Evolutionary conservation across 768 basidiomycete species (phyloP), one percentile per base, ranked within the genome.

Genomic region (Erythrobasidium yunnanense): DNA sequence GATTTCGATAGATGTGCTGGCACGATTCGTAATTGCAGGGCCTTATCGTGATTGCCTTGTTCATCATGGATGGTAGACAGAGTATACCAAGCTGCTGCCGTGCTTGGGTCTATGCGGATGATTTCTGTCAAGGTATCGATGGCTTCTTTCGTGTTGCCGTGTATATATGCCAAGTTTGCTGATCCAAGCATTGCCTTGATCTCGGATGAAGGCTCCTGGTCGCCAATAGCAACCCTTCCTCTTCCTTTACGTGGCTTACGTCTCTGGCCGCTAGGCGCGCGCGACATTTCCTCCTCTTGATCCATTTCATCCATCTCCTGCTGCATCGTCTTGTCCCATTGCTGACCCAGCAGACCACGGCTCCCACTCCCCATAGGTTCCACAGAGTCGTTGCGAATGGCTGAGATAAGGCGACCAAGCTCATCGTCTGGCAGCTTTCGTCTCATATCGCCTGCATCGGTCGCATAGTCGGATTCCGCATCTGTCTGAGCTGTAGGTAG

Each of bases 61-160:
- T 90, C 88, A 33, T 84, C 81, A 73, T 90, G 86, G 71, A 88
- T 88, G 69, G 86, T 83, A 1, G 87, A 89, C 4, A 96, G 82
- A 0, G 90, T 88, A 6, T 84, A 83, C 92, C 92, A 99, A 1
- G 90, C 87, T 1, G 83, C 77, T 0, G 81, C 79, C 1, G 90
- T 87, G 18, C 87, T 83, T 1, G 92, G 90, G 74, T 99, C 93
- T 63, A 91, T 88, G 7, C 89, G 83, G 58, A 99, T 90, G 70
- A 95, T 88, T 73, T 97, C 90, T 73, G 86, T 85, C 83, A 91
- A 87, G 25, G 85, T 81, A 20, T 83, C 82, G 34, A 90, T 84
- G 0, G 90, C 85, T 70, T 85, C 81, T 1, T 79, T 76, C 7
- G 84, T 77, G 62, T 88, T 77, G 67, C 79, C 82, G 71, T 86